Evolutionary conservation across 805 yeast species (phyloP).

Genomic region (Priceomyces haplophilus): DNA sequence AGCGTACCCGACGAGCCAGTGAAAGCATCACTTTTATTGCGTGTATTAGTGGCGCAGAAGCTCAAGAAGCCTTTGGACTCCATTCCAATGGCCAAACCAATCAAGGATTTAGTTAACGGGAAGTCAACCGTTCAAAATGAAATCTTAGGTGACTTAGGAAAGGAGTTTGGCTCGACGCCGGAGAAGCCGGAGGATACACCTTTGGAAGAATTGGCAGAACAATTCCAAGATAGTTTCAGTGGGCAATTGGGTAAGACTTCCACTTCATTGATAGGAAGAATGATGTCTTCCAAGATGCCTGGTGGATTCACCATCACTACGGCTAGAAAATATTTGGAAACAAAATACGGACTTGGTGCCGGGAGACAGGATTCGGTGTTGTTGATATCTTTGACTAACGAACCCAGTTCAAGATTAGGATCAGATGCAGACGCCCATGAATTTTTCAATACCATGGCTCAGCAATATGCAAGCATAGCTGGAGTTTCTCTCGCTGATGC

Average conservation of each 20-base stretch:
- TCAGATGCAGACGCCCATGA: conserved; percentile 87
- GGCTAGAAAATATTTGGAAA: conserved; percentile 88
- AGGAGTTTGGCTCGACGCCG: conserved; percentile 96
- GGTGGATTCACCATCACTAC: conserved; percentile 95
- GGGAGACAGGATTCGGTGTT: conserved; percentile 94
- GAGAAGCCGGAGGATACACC: conserved; percentile 99
- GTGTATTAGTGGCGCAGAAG: conserved; percentile 91
- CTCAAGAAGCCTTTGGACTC: conserved; percentile 87
- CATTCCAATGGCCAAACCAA: conserved; percentile 85
- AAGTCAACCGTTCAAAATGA: conserved; percentile 98
- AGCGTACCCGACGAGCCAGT: conserved; percentile 88
- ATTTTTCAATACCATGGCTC: conserved; percentile 77
- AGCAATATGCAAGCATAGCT: conserved; percentile 78
- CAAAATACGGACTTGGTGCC: conserved; percentile 87
- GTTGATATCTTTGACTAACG: conserved; percentile 77
- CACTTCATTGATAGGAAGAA: conserved; percentile 79
- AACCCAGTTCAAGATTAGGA: conserved; percentile 87
- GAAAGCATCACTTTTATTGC: conserved; percentile 76
- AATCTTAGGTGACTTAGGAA: conserved; percentile 96
- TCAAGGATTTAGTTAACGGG: conserved; percentile 97
- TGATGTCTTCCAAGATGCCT: conserved; percentile 97
- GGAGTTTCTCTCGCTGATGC: conserved; percentile 77
- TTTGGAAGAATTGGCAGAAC: conserved; percentile 90
- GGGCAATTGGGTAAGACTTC: conserved; percentile 95
- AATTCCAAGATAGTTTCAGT: conserved; percentile 83